Conservation (phyloP, 176 grass and related monocot genomes). For the Musa troglodytarum region DNA sequence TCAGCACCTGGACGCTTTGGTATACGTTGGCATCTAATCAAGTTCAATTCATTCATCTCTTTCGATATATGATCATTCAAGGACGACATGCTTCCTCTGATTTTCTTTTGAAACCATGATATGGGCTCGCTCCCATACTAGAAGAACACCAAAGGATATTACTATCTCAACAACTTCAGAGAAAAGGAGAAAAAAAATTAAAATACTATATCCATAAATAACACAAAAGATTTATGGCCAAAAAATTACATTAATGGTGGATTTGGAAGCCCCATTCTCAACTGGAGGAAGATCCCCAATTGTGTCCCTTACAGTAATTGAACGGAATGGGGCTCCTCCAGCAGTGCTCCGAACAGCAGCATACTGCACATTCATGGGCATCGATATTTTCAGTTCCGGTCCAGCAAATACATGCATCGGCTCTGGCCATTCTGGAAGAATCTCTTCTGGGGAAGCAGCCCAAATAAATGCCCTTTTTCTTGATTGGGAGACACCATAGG, state of each 20-base stretch:
- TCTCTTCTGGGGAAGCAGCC: slow-evolving; percentile 87
- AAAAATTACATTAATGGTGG: slow-evolving; percentile 54
- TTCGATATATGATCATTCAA: slow-evolving; percentile 73
- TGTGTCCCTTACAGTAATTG: slow-evolving; percentile 85
- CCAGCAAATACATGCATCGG: slow-evolving; percentile 91
- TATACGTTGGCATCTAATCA: slow-evolving; percentile 55
- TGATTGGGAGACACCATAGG: slow-evolving; percentile 90
- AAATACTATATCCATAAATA: background rate
- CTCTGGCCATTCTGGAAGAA: slow-evolving; percentile 89
- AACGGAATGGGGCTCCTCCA: slow-evolving; percentile 75
- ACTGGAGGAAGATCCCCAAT: slow-evolving; percentile 76
- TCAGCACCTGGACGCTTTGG: slow-evolving; percentile 53
- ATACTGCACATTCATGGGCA: slow-evolving; percentile 72
- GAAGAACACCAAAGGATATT: slow-evolving; percentile 10
- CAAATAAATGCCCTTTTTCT: slow-evolving; percentile 97
- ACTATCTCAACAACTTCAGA: slow-evolving; percentile 7
- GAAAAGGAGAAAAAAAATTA: background rate
- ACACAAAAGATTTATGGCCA: too few species aligned
- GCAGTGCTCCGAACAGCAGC: slow-evolving; percentile 67
- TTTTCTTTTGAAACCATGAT: slow-evolving; percentile 95
- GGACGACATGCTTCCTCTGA: slow-evolving; percentile 30
- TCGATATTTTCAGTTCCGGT: slow-evolving; percentile 67
- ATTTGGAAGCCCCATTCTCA: slow-evolving; percentile 64
- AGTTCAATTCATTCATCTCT: slow-evolving; percentile 76
- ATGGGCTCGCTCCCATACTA: slow-evolving; percentile 69